phyloP scores from a whole-genome alignment of 2,329 filamentous ascomycete species.

The Neofusicoccum kwambonambiense region DNA sequence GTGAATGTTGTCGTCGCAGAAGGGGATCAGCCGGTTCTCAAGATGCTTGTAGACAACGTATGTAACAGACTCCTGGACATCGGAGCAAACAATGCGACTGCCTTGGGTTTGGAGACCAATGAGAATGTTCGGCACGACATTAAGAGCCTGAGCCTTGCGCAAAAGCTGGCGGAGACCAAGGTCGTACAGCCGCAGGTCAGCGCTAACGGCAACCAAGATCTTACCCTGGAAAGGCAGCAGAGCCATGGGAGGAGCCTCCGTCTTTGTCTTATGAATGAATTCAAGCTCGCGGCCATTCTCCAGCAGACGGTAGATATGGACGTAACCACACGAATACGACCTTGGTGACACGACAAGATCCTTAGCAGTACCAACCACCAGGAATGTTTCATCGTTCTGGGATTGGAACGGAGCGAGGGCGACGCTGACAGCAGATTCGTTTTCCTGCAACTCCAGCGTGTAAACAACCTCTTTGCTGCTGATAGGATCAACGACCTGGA shows the following conservation, averaged over 20 bases:
- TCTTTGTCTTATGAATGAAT: conserved; percentile 93
- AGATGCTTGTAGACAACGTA: conserved; percentile 92
- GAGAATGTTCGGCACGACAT: conserved; percentile 78
- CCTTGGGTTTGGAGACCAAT: conserved; percentile 87
- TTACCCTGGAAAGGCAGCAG: conserved; percentile 90
- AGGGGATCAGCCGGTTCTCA: conserved; percentile 88
- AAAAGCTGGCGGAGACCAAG: conserved; percentile 90
- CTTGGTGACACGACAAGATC: conserved; percentile 79
- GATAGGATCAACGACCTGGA: conserved; percentile 85
- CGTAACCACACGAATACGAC: conserved; percentile 74
- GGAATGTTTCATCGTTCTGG: conserved; percentile 83
- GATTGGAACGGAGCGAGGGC: conserved; percentile 82
- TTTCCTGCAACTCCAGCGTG: conserved; percentile 79
- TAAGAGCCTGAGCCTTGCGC: conserved; percentile 76
- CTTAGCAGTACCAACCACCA: conserved; percentile 93
- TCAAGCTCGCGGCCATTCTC: conserved; percentile 85
- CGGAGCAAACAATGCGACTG: conserved; percentile 85
- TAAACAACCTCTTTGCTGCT: conserved; percentile 68
- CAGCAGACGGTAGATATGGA: conserved; percentile 88
- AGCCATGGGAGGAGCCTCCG: conserved; percentile 87
- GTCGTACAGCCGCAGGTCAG: conserved; percentile 82
- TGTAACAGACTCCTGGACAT: conserved; percentile 87
- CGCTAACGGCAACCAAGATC: conserved; percentile 80
- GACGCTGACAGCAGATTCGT: conserved; percentile 87
- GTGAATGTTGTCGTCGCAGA: conserved; percentile 84